Base-by-base conservation (phyloP, 2,329 filamentous ascomycete species). In the Alternaria infectoria region DNA sequence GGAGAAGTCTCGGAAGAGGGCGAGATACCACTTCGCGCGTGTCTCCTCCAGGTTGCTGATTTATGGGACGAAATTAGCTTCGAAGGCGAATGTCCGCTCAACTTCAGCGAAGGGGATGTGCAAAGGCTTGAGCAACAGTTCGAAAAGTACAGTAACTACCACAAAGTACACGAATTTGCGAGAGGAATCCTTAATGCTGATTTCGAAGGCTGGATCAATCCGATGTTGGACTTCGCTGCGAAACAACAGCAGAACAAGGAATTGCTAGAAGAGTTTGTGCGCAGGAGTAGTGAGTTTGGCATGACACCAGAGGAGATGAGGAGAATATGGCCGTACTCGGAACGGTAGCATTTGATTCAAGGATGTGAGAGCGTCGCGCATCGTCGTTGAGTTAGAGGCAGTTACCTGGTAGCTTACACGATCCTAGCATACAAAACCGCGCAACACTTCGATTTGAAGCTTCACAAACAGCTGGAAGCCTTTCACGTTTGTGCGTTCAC, bases 151-250 rank as follows among this genome's bases (percentile, higher is more conserved):
- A 61, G 72, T 44, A 68, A 67, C 23, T 77, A 68, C 67, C 61
- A 78, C 54, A 51, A 67, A 15, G 51, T 76, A 30, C 72, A 73
- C 21, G 67, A 74, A 47, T 40, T 78, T 30, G 78, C 72, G 5
- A 58, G 66, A 54, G 68, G 76, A 45, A 66, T 65, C 51, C 67
- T 81, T 4, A 64, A 66, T 55, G 78, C 77, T 0, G 79, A 81
- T 69, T 68, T 69, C 0, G 78, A 81, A 50, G 78, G 77, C 11
- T 82, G 78, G 77, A 68, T 80, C 15, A 46, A 72, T 7, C 79
- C 77, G 13, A 62, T 73, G 28, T 8, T 78, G 36, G 75, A 81
- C 65, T 68, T 75, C 36, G 59, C 40, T 17, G 59, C 21, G 25
- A 54, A 47, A 23, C 64, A 67, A 62, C 54, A 59, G 28, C 66